phyloP scores from a whole-genome alignment of 2,329 filamentous ascomycete species.

The Scopulariopsis brevicaulis region DNA sequence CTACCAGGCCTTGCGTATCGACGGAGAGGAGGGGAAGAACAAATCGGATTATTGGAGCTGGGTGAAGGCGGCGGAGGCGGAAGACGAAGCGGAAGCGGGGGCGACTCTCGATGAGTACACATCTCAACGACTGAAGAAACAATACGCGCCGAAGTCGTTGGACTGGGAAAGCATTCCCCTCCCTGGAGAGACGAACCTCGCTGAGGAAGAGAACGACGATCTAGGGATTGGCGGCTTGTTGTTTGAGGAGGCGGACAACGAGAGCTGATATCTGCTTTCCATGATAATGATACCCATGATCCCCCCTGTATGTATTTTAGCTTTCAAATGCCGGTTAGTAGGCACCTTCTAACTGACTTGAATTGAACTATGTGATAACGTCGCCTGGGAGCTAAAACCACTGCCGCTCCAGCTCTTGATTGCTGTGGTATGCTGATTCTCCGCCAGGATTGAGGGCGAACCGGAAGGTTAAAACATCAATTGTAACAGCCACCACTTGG shows the following conservation, averaged over 20 bases:
- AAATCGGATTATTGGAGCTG: constrained; percentile 8
- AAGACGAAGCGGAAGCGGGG: background rate
- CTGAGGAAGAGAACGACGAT: background rate
- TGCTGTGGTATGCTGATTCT: background rate
- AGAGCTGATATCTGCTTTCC: background rate
- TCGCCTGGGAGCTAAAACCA: background rate
- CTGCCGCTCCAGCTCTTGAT: background rate
- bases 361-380: no score
- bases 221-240: background rate
- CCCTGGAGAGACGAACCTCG: background rate
- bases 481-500: no score
- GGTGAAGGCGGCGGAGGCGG: constrained; percentile 5
- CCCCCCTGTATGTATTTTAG: background rate
- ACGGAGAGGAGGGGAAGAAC: background rate
- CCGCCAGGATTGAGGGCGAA: no score
- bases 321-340: background rate
- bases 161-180: background rate
- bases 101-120: background rate
- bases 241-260: background rate
- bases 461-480: no score
- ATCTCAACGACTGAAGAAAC: background rate
- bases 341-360: no score
- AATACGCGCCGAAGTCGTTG: background rate
- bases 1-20: constrained; percentile 19
- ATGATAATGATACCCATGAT: background rate